Base-by-base conservation (phyloP, 805 yeast genomes). In the Lachancea waltii region DNA sequence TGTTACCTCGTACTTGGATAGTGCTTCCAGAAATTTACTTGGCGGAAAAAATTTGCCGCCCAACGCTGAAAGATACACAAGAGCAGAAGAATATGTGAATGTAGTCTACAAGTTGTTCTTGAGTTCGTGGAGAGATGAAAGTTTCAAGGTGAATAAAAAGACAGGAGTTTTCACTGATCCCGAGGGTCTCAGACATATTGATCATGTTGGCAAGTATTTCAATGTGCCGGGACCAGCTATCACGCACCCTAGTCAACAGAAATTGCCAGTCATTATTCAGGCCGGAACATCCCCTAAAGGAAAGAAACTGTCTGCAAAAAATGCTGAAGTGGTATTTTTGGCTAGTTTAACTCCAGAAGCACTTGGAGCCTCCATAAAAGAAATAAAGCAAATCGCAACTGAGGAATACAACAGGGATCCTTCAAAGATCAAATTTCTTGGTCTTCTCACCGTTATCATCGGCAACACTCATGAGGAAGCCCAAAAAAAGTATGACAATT, bases 401-500 rank as follows among this genome's bases (percentile, higher is more conserved):
- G 58, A 50, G 23, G 56, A 54, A 30, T 55, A 46, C 31, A 56
- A 58, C 4, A 55, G 70, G 34, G 59, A 61, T 23, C 55, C 57
- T 13, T 60, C 56, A 19, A 49, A 62, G 4, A 56, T 66, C 38
- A 67, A 67, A 38, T 54, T 66, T 29, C 32, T 65, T 30, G 60
- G 60, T 25, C 52, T 60, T 17, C 45, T 63, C 4, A 60, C 66
- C 4, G 50, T 60, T 10, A 47, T 68, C 16, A 52, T 67, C 27
- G 73, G 60, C n/a, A 47, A 51, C 30, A 68, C 72, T 9, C 58
- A 60, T 30, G 68, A 65, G 40, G 66, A 60, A 43, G 71, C 71
- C 2, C 50, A 39, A 26, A 50, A 41, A 5, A 64, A 64, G 36
- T 54, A 47, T 39, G 41, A 51, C 19, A 58, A 60, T 5, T 56